Conservation (phyloP, 1,284 basidiomycete genomes). For the Apiotrichum porosum region DNA sequence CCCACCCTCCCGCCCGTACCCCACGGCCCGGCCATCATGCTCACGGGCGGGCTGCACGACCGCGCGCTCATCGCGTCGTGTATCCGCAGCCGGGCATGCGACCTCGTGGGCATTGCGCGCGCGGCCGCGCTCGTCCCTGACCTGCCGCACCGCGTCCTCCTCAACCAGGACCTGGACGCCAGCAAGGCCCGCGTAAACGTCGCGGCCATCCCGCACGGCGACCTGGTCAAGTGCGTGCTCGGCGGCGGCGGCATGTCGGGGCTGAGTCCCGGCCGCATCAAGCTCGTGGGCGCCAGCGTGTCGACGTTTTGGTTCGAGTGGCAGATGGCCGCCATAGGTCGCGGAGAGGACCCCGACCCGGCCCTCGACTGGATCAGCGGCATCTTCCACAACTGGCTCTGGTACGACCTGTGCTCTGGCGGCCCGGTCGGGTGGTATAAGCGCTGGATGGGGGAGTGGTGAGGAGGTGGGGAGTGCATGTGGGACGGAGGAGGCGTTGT, state of each 20-base stretch:
- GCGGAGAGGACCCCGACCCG: constrained; percentile 34
- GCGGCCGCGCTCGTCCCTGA: constrained; percentile 36
- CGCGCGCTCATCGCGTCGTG: constrained; percentile 31
- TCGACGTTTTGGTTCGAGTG: constrained; percentile 46
- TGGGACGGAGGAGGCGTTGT: no score
- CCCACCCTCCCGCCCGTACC: constrained; percentile 33
- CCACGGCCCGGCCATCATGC: constrained; percentile 38
- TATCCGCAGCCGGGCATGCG: constrained; percentile 30
- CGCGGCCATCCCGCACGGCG: constrained; percentile 31
- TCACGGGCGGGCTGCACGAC: constrained; percentile 42
- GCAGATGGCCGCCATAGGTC: constrained; percentile 38
- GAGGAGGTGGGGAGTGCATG: no score
- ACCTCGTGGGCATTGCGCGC: constrained; percentile 41
- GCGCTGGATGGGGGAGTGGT: constrained; percentile 12
- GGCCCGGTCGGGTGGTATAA: constrained; percentile 21
- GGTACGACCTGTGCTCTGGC: constrained; percentile 30
- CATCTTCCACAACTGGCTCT: constrained; percentile 26
- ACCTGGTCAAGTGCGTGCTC: constrained; percentile 18
- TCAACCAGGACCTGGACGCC: constrained; percentile 25
- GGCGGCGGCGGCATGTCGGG: constrained; percentile 17
- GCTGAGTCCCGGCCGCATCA: constrained; percentile 12
- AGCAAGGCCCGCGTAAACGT: constrained; percentile 22
- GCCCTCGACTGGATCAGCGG: constrained; percentile 31
- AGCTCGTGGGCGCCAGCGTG: constrained; percentile 40
- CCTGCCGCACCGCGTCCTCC: constrained; percentile 27